Evolutionary conservation across 2,329 filamentous ascomycete genomes (phyloP).

Genomic region (Fusarium stilboides): DNA sequence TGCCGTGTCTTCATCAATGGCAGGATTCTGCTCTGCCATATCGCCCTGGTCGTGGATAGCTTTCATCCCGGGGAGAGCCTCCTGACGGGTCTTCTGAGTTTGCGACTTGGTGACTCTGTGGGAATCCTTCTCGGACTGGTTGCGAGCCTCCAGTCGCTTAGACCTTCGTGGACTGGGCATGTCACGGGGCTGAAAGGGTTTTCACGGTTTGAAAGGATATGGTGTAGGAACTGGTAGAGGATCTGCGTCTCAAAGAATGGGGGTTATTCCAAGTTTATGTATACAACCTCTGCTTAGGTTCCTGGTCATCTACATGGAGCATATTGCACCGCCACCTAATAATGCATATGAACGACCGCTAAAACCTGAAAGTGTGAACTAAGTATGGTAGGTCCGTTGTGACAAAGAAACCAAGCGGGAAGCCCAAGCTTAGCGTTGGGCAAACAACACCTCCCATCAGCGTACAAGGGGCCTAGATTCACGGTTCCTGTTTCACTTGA

Average conservation of each 20-base stretch:
- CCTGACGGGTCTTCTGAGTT: neutral
- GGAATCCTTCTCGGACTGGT: neutral
- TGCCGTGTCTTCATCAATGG: too few species aligned
- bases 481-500: too few species aligned
- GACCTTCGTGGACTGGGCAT: conserved; percentile 4
- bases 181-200: too few species aligned
- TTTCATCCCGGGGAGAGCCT: neutral
- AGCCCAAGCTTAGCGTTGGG: neutral
- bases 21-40: neutral
- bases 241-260: neutral
- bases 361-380: neutral
- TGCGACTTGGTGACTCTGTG: neutral
- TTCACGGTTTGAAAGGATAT: rapidly evolving
- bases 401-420: neutral
- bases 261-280: neutral
- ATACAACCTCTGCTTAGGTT: neutral
- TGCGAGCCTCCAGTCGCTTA: neutral
- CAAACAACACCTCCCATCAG: neutral
- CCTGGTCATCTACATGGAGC: neutral
- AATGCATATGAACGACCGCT: neutral
- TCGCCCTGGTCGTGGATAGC: neutral
- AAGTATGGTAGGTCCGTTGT: too few species aligned
- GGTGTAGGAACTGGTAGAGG: neutral
- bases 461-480: neutral
- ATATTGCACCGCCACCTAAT: neutral